A percentile compares a stretch with the other conserved stretches of the same genome.
These are phyloP conservation scores for Crataegus laevigata DNA, from an alignment of 306 rosid genomes.

Conservation along the genomic window DNA sequence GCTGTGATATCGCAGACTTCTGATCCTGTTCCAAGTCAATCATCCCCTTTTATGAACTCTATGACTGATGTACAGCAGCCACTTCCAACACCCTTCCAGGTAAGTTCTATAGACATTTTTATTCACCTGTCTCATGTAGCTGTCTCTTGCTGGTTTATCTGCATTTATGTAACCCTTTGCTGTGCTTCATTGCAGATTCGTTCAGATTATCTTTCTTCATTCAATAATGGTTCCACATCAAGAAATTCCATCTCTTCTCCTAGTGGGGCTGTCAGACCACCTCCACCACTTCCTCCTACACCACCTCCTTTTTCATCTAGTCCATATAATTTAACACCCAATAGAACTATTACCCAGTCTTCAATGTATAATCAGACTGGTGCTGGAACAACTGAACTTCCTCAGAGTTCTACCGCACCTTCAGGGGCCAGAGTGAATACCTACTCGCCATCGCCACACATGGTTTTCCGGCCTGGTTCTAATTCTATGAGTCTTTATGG, in stretches of 20 bases:
- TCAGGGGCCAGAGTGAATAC: constrained; percentile 56
- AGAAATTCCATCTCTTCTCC: constrained; percentile 63
- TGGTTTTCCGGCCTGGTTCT: constrained; percentile 58
- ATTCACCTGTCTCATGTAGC: neutral
- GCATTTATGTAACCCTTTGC: constrained; percentile 1
- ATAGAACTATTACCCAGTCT: constrained; percentile 49
- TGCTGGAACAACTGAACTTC: constrained; percentile 40
- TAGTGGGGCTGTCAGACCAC: constrained; percentile 63
- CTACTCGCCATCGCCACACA: constrained; percentile 45
- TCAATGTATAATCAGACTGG: constrained; percentile 48
- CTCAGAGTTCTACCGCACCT: constrained; percentile 42
- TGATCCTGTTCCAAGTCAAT: constrained; percentile 54
- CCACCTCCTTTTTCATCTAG: constrained; percentile 83
- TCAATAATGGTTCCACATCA: constrained; percentile 42
- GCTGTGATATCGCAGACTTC: constrained; percentile 53
- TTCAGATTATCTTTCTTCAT: constrained; percentile 58
- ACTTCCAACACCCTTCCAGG: constrained; percentile 48
- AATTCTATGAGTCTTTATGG: constrained; percentile 49
- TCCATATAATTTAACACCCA: constrained; percentile 52
- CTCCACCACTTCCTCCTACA: constrained; percentile 96
- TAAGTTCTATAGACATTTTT: constrained; percentile 18
- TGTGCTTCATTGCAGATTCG: constrained; percentile 49
- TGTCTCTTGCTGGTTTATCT: constrained; percentile 5
- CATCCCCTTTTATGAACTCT: constrained; percentile 54
- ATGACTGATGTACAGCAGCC: constrained; percentile 53